Evolutionary conservation across 2,329 filamentous ascomycete species (phyloP), one percentile per base, ranked within the genome.

Genomic region (Ustulina deusta): DNA sequence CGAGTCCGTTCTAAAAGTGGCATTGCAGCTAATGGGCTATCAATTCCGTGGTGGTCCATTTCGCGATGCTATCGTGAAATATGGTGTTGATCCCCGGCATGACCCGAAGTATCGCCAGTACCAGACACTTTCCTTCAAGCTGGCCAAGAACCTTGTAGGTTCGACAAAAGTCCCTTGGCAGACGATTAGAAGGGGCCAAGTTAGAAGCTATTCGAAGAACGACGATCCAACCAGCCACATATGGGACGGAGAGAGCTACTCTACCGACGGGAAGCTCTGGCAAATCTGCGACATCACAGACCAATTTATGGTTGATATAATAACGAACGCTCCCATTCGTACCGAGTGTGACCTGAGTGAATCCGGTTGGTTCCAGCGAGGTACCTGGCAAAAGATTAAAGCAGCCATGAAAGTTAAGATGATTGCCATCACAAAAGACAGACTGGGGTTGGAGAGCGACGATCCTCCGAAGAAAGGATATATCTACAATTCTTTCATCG

Each of bases 271-370:
- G 44, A 96, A 96, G 75, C 90, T 96, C 57, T 99, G 94, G 91
- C 96, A 98, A 83, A 87, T 97, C 29, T 97, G 94, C 81, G 96
- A 99, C 78, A 91, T 98, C 62, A 91, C 89, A 0, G 95, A 98
- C 74, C 92, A 93, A 0, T 76, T 94, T 0, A 83, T 98, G 1
- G 82, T 83, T 0, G 79, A 83, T 11, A 81, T 97, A 2, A 84
- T 97, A 44, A 85, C 89, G 22, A 86, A 88, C 0, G 83, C 89
- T 0, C 84, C 88, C 5, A 80, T 91, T 25, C 85, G 89, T 4
- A 76, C 82, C 0, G 81, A 82, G 10, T 92, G 88, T 78, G 89
- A 92, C 71, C 78, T 83, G 6, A 77, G 83, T 57, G 85, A 85
- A 51, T 92, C 93, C 73, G 95, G 95, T 1, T 99, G 93, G 93